Evolutionary conservation across 2,329 filamentous ascomycete species (phyloP).

Genomic region (Fusarium succisae): DNA sequence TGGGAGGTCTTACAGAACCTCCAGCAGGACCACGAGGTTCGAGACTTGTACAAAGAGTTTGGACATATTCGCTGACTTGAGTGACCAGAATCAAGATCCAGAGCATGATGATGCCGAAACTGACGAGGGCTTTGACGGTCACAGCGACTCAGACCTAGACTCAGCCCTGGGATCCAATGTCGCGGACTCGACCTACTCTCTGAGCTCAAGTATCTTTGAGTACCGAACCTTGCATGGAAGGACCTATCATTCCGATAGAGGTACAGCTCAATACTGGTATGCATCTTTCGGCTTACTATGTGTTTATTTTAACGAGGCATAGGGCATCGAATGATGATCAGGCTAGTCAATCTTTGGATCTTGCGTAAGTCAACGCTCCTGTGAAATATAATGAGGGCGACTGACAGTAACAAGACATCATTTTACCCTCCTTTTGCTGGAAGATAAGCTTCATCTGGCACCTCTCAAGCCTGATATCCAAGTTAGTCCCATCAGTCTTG

Average conservation of each 20-base stretch:
- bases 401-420: not conserved
- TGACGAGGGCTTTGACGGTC: not conserved
- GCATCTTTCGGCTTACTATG: fast-evolving
- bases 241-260: constrained; percentile 11
- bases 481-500: not conserved
- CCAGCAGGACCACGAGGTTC: not conserved
- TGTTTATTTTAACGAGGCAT: fast-evolving
- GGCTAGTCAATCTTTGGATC: constrained; percentile 5
- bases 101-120: not conserved
- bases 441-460: not conserved
- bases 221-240: constrained; percentile 7
- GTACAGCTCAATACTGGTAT: constrained; percentile 5
- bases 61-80: not conserved
- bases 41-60: fast-evolving
- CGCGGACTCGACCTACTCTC: constrained; percentile 4
- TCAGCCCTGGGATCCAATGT: constrained; percentile 8
- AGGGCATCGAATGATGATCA: constrained; percentile 12
- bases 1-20: constrained; percentile 12
- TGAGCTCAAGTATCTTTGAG: constrained; percentile 5
- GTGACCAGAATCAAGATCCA: not conserved
- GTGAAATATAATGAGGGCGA: fast-evolving
- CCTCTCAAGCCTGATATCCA: not conserved
- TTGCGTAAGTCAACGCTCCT: not conserved
- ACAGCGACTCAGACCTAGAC: not conserved
- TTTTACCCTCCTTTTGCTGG: not conserved